These are phyloP conservation scores for Solanum chmielewskii DNA, from an alignment of 257 asterid genomes.

Conservation along the genomic window DNA sequence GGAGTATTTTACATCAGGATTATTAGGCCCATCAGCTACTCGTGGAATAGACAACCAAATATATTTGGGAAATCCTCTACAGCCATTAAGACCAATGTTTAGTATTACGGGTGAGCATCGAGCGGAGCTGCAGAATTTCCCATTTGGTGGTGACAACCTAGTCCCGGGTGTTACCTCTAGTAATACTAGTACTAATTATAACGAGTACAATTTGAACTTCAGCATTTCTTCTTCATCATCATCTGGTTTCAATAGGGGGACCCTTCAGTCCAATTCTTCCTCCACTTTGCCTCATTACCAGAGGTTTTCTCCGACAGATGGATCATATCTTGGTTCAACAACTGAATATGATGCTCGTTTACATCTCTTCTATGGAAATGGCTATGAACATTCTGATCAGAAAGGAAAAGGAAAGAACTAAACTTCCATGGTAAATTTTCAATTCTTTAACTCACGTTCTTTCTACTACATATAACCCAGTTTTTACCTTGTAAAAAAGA, in stretches of 20 bases:
- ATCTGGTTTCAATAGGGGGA: conserved; percentile 33
- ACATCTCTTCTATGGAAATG: conserved; percentile 42
- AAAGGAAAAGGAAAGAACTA: conserved; percentile 47
- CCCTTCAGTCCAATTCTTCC: conserved; percentile 89
- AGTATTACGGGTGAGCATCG: conserved; percentile 20
- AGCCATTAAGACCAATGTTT: conserved; percentile 20
- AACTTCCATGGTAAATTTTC: conserved; percentile 14
- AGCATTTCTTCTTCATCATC: conserved; percentile 11
- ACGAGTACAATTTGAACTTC: conserved; percentile 37
- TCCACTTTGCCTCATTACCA: conserved; percentile 31
- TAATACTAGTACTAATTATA: not conserved
- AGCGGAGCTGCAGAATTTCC: conserved; percentile 31
- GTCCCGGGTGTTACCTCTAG: conserved; percentile 11
- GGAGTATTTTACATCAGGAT: conserved; percentile 37
- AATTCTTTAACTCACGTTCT: not conserved
- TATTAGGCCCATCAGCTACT: conserved; percentile 13
- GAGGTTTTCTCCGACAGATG: conserved; percentile 22
- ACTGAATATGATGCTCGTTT: conserved; percentile 34
- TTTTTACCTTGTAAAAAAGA: not conserved
- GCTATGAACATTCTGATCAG: conserved; percentile 13
- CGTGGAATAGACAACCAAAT: conserved; percentile 10
- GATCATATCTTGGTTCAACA: conserved; percentile 30
- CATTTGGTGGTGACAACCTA: conserved; percentile 29
- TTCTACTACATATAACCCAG: not conserved
- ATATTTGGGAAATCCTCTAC: conserved; percentile 13